Conservation (phyloP, 257 asterid genomes). For the Perilla frutescens region DNA sequence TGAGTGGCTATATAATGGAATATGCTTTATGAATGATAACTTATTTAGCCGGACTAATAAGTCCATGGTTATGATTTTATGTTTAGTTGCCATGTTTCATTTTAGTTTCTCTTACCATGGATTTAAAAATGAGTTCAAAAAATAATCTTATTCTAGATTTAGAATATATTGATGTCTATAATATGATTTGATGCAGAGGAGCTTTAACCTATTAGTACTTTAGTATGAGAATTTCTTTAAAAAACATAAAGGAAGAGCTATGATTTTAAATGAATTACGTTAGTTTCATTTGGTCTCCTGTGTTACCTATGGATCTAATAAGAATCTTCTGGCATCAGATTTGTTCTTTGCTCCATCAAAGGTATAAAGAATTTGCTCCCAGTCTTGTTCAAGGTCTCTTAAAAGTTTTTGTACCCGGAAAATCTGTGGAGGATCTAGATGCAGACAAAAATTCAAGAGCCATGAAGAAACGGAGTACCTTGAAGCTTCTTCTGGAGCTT, state of each 20-base stretch:
- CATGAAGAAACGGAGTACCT: conserved; percentile 96
- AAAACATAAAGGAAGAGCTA: background rate
- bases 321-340: conserved; percentile 58
- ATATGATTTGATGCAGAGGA: no score
- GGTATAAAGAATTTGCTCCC: conserved; percentile 92
- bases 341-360: conserved; percentile 97
- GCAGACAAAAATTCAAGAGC: conserved; percentile 85
- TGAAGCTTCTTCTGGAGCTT: conserved; percentile 95
- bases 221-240: background rate
- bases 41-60: no score
- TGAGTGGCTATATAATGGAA: no score
- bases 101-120: no score
- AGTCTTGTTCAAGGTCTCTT: conserved; percentile 94
- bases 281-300: conserved; percentile 13
- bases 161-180: no score
- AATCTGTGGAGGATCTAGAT: conserved; percentile 79
- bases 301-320: conserved; percentile 16
- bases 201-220: background rate
- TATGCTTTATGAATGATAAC: no score
- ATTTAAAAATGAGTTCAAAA: no score
- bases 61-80: no score
- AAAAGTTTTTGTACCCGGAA: conserved; percentile 82
- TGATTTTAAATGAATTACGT: conserved; percentile 7
- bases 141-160: no score
- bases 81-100: no score